phyloP scores from a whole-genome alignment of 1,284 basidiomycete species.

The Cutaneotrichosporon dermatis region DNA sequence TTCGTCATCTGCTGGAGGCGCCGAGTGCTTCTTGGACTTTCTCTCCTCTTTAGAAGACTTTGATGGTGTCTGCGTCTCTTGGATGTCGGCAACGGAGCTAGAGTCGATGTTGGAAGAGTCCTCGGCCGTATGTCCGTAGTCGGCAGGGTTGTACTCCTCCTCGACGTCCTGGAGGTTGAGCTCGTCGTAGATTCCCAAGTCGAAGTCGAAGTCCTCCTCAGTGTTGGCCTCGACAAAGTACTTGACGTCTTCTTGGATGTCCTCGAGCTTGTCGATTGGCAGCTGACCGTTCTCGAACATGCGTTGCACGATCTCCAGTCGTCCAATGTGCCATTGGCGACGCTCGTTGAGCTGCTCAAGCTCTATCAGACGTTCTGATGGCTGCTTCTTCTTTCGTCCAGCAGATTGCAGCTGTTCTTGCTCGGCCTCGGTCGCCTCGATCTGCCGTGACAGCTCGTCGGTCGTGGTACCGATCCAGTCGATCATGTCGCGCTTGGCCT shows the following conservation, averaged over 20 bases:
- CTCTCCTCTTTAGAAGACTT: conserved; percentile 40
- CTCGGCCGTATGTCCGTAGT: conserved; percentile 65
- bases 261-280: conserved; percentile 71
- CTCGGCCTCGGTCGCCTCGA: conserved; percentile 93
- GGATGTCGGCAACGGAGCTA: conserved; percentile 48
- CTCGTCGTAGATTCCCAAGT: conserved; percentile 97
- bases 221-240: conserved; percentile 97
- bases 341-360: conserved; percentile 90
- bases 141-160: conserved; percentile 70
- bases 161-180: conserved; percentile 87
- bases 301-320: conserved; percentile 88
- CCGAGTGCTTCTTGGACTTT: conserved; percentile 19
- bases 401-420: conserved; percentile 64
- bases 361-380: conserved; percentile 65
- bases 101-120: conserved; percentile 53
- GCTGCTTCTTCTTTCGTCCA: conserved; percentile 71
- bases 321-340: conserved; percentile 89
- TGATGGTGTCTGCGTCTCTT: conserved; percentile 29
- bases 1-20: conserved; percentile 10
- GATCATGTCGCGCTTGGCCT: conserved; percentile 88
- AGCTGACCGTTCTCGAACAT: conserved; percentile 92
- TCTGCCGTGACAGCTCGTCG: conserved; percentile 87
- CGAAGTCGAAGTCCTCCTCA: conserved; percentile 96
- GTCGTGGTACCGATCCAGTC: conserved; percentile 81
- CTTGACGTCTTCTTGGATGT: conserved; percentile 87